These are phyloP conservation scores for Cercospora sp. DNA, from an alignment of 2,329 filamentous ascomycete genomes.

Conservation along the genomic window DNA sequence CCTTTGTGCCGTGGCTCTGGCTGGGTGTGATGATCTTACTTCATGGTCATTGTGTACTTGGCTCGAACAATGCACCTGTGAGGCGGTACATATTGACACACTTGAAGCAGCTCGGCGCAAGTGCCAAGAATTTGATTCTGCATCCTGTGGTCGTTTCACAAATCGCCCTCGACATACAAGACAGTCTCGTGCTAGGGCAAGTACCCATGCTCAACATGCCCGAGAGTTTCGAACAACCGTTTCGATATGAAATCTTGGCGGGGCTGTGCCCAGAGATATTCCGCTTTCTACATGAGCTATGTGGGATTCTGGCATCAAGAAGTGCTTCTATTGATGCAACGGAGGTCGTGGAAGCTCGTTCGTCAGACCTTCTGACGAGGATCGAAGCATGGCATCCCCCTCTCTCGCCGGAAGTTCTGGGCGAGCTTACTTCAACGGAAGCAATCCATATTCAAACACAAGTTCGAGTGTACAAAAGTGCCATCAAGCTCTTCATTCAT, in stretches of 20 bases:
- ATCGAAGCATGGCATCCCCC: background rate
- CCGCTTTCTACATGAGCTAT: background rate
- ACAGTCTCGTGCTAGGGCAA: conserved; percentile 7
- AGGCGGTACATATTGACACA: conserved; percentile 6
- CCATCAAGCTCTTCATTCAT: conserved; percentile 7
- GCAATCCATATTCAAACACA: background rate
- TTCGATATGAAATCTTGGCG: background rate
- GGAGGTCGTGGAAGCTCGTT: background rate
- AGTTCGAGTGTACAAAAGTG: conserved; percentile 1
- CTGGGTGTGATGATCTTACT: conserved; percentile 5
- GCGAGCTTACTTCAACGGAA: background rate
- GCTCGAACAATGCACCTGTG: conserved; percentile 5
- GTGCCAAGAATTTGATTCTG: background rate
- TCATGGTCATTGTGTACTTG: conserved; percentile 10
- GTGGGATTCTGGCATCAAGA: background rate
- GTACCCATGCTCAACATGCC: conserved; percentile 8
- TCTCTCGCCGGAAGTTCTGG: background rate
- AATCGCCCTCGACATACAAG: conserved; percentile 9
- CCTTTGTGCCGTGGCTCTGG: conserved; percentile 15
- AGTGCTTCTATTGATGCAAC: background rate
- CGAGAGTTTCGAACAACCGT: background rate
- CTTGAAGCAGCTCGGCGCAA: background rate
- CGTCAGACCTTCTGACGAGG: background rate
- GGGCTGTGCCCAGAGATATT: background rate
- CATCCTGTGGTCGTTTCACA: conserved; percentile 11